Conservation (phyloP, 2,329 filamentous ascomycete species). For the Pseudogymnoascus sp. region DNA sequence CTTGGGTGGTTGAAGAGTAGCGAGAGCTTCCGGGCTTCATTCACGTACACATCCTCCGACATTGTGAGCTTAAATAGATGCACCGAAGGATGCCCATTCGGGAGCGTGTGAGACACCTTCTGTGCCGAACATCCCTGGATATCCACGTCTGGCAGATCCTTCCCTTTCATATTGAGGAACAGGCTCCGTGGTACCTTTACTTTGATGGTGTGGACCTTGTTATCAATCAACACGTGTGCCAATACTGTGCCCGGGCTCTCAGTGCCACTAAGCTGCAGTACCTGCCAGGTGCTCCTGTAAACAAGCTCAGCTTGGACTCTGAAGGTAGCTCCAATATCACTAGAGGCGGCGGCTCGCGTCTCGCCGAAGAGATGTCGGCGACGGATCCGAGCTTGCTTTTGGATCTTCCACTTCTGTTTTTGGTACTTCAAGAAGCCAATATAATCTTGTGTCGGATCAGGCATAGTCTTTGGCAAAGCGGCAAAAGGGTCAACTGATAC, state of each 20-base stretch:
- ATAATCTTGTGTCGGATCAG: conserved; percentile 78
- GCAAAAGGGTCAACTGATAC: conserved; percentile 71
- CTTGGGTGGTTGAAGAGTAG: conserved; percentile 83
- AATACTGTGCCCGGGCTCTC: conserved; percentile 78
- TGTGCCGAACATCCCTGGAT: conserved; percentile 81
- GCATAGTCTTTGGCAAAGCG: conserved; percentile 73
- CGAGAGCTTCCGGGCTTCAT: conserved; percentile 73
- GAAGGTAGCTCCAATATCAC: conserved; percentile 62
- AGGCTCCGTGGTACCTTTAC: conserved; percentile 82
- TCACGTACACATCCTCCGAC: conserved; percentile 77
- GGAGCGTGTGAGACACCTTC: conserved; percentile 86
- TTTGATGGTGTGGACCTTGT: conserved; percentile 80
- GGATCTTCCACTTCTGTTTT: conserved; percentile 98
- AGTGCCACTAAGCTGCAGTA: conserved; percentile 76
- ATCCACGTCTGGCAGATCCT: conserved; percentile 80
- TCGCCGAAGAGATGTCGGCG: conserved; percentile 91
- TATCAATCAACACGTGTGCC: conserved; percentile 87
- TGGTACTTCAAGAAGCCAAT: conserved; percentile 83
- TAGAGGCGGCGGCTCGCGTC: conserved; percentile 56
- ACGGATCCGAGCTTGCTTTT: conserved; percentile 79
- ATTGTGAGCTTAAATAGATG: conserved; percentile 93
- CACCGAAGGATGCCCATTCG: conserved; percentile 87
- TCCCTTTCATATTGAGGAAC: conserved; percentile 83
- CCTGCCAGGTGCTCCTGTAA: conserved; percentile 90
- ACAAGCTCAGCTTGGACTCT: conserved; percentile 84